Percentiles rank a stretch among this genome's conserved stretches.
Conservation (phyloP, 768 basidiomycete species). For the Trichaptum fuscoviolaceum region DNA sequence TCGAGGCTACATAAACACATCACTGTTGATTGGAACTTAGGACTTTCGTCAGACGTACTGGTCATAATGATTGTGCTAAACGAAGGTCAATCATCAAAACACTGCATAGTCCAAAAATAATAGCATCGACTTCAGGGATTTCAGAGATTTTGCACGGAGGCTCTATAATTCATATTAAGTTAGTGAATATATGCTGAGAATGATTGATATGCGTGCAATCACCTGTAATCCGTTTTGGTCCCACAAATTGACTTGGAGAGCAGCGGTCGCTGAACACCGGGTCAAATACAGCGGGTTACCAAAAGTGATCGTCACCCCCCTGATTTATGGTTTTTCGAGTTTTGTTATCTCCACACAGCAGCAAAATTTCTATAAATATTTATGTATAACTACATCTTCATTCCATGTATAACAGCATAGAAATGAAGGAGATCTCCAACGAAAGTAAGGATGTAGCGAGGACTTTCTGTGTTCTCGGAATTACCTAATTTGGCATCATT, state of each 20-base stretch:
- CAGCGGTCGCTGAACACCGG: constrained; percentile 32
- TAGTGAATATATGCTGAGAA: constrained; percentile 3
- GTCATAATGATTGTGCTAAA: constrained; percentile 34
- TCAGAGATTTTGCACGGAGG: constrained; percentile 36
- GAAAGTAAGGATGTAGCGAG: too few species aligned
- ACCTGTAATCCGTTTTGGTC: constrained; percentile 31
- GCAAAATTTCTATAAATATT: too few species aligned
- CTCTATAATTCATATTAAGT: constrained; percentile 15
- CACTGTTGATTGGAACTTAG: too few species aligned
- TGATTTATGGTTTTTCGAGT: too few species aligned
- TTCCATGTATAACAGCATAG: too few species aligned
- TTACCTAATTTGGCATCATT: too few species aligned
- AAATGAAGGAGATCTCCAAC: too few species aligned
- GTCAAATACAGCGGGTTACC: too few species aligned
- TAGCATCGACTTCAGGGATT: constrained; percentile 43
- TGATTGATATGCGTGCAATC: constrained; percentile 19
- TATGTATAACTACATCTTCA: too few species aligned
- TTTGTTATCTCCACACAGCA: too few species aligned
- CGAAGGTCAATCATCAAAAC: background rate
- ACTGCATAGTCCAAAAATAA: constrained; percentile 22
- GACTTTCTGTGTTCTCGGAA: too few species aligned
- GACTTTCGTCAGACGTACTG: constrained; percentile 18
- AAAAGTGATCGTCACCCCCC: too few species aligned
- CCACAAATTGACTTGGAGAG: constrained; percentile 25
- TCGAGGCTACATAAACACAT: constrained; percentile 27